phyloP scores from a whole-genome alignment of 345 rosid species.

The Eucalyptus erythrocorys region DNA sequence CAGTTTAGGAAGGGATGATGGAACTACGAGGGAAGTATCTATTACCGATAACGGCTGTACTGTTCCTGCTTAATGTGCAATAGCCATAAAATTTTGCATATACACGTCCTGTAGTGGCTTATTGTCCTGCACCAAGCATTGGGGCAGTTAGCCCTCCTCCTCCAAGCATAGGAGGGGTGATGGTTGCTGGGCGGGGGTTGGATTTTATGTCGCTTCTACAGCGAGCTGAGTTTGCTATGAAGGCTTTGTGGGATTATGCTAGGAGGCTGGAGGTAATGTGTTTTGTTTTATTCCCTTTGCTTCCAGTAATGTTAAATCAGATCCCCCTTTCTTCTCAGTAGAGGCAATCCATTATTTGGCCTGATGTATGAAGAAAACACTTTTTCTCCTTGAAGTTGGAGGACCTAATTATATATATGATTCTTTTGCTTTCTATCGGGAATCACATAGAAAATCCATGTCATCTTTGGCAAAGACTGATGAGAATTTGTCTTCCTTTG shows the following conservation, averaged over 20 bases:
- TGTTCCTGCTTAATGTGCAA: constrained; percentile 3
- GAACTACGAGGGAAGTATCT: constrained; percentile 8
- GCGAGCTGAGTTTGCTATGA: constrained; percentile 59
- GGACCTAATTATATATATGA: neutral
- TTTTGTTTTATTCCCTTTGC: neutral
- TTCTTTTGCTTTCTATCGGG: constrained; percentile 20
- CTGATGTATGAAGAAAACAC: neutral
- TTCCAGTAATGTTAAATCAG: neutral
- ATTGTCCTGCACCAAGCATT: constrained; percentile 1
- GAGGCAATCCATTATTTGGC: neutral
- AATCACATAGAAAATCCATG: constrained; percentile 55
- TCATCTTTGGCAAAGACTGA: constrained; percentile 52
- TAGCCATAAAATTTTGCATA: constrained; percentile 10
- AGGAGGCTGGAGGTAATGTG: constrained; percentile 47
- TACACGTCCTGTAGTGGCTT: constrained; percentile 1
- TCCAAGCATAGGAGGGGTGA: constrained; percentile 37
- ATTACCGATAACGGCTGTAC: neutral
- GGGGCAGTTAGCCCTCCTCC: constrained; percentile 6
- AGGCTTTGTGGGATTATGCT: constrained; percentile 42
- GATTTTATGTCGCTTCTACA: constrained; percentile 46
- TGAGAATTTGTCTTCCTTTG: constrained; percentile 74
- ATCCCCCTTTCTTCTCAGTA: too few relatives aligned
- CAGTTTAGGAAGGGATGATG: constrained; percentile 76
- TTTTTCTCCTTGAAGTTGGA: neutral
- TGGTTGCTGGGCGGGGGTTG: constrained; percentile 27